Base-by-base conservation (phyloP, 2,329 filamentous ascomycete genomes). In the Pestalotiopsis sp. region DNA sequence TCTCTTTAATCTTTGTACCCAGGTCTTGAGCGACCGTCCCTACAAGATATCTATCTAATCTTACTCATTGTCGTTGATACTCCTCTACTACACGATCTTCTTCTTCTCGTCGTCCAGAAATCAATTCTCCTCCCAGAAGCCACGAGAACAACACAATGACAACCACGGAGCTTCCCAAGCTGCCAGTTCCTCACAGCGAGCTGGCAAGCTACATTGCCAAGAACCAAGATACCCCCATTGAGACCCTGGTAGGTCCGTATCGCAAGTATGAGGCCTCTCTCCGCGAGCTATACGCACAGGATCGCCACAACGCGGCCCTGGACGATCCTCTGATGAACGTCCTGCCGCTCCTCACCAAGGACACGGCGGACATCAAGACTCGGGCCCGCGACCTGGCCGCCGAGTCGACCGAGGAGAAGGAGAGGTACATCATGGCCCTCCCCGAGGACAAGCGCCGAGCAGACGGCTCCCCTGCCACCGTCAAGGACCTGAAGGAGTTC, bases 371-470 rank as follows among this genome's bases (percentile, higher is more conserved):
- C 59, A 83, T 93, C 76, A 90, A 84, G 69, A 86, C 90, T 65
- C 87, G 89, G 60, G 90, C 91, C 65, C 87, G 92, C 67, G 78
- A 90, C 69, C 79, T 91, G 1, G 82, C 81, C 1, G 69, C 77
- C 2, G 92, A 94, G 78, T 83, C 86, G 1, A 81, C 86, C 17
- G 83, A 87, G 58, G 88, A 92, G 73, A 88, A 86, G 74, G 85
- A 88, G 14, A 87, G 80, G 74, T 94, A 93, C 75, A 88, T 94
- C 76, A 93, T 94, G 91, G 77, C 87, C 5, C 84, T 94, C 36
- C 84, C 86, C 0, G 80, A 87, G 0, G 82, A 88, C 3, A 85
- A 91, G 64, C 90, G 93, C 45, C 90, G 89, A 63, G 74, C 83
- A 0, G 81, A 88, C 76, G 91, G 88, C 4, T 87, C 90, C 1